Evolutionary conservation across 1,284 basidiomycete genomes (phyloP), one percentile per base, ranked within the genome.

Genomic region (Vanrija sp.): DNA sequence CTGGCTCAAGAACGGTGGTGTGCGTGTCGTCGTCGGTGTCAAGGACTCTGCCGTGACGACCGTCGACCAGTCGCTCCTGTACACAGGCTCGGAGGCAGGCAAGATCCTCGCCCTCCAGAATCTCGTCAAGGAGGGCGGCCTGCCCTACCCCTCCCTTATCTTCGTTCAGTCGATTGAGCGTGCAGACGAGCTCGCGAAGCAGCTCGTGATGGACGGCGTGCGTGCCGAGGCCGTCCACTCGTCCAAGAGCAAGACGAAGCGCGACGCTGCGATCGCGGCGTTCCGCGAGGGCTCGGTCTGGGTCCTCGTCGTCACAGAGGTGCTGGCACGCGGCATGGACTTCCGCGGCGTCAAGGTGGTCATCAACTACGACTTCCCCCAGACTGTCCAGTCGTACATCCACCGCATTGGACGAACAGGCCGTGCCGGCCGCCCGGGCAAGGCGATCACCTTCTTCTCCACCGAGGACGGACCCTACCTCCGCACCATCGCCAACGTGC

Each of bases 381-480:
- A 88, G 51, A 92, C 85, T 53, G 87, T 95, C 3, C 92, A 96
- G 73, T 91, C 87, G 66, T 98, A 98, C 70, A 85, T 98, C 34
- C 95, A 98, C 77, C 83, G 95, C 25, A 96, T 98, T 56, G 95
- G 91, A 68, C 87, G 96, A 56, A 98, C 95, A 1, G 95, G 95
- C 18, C 85, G 95, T 55, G 94, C 94, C 16, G 95, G 93, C 1
- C 83, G 88, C 47, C 85, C 89, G 64, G 95, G 95, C 9, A 87
- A 87, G 71, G 94, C 95, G 0, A 84, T 95, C 49, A 98, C 95
- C 1, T 98, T 92, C 76, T 98, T 97, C 78, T 96, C 91, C 3
- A 85, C 92, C 65, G 90, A 94, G 57, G 95, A 98, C 73, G 89
- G 86, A 0, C 88, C 89, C 1, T 91, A 88, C 76, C 80, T 98